Evolutionary conservation across 768 basidiomycete genomes (phyloP), one percentile per base, ranked within the genome.

Genomic region (Neoboletus subvelutipes): DNA sequence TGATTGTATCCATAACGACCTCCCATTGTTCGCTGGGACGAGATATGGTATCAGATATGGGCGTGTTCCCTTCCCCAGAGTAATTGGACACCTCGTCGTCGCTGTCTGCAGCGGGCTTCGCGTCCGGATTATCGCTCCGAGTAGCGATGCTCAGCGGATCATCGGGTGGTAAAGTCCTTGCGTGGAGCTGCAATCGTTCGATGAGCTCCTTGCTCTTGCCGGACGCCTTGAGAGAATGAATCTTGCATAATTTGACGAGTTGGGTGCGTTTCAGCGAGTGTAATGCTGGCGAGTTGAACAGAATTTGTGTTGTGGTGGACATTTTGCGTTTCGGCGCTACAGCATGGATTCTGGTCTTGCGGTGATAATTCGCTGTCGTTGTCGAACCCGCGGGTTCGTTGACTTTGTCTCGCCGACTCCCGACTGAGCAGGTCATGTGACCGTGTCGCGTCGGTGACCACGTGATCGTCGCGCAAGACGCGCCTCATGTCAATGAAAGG

Each of bases 11-110:
- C 85, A 92, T 91, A n/a, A 92, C 83, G 57, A 92, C 75, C 66
- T 90, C 88, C 90, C 92, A 92, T 63, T 88, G 86, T 64, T 90
- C 87, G 65, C 88, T 89, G 0, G 87, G 87, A 42, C 88, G 79
- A 11, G 83, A 74, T 56, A 76, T 66, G 39, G 70, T 54, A 59
- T 45, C 20, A 58, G 59, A 45, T 12, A 17, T 46, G 0, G 59
- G 52, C 45, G 53, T 28, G 28, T 56, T 48, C n/a, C 52, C 52
- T 41, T 60, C 63, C 15, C 29, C 42, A 24, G 67, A 61, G 48
- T 71, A 33, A 33, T 52, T 67, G 4, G 74, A 68, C 26, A 58
- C 61, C 53, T 72, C 71, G 31, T 68, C 70, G 17, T 73, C 74
- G 29, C 69, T 70, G 46, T 66, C 68, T n/a, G 66, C 53, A n/a